Conservation (phyloP, 2,329 filamentous ascomycete genomes). For the Exophiala viscosa region DNA sequence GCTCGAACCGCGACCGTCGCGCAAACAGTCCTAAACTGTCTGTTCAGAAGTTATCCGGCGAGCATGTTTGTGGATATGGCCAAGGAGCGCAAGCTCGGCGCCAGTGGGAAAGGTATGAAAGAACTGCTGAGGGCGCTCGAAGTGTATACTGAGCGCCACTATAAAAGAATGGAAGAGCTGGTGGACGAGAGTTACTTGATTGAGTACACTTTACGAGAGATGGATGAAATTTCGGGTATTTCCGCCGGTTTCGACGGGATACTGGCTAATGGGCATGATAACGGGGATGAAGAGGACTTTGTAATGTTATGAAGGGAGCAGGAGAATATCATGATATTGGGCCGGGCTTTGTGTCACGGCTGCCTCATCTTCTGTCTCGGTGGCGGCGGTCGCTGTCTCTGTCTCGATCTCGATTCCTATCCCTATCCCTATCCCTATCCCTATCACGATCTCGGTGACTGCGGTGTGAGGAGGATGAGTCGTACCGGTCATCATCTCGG, state of each 20-base stretch:
- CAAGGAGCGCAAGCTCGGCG: conserved; percentile 23
- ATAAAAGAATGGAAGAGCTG: conserved; percentile 81
- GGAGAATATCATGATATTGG: background rate
- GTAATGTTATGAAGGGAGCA: conserved; percentile 14
- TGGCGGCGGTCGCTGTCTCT: conserved; percentile 20
- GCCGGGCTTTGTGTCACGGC: background rate
- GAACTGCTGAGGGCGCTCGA: conserved; percentile 83
- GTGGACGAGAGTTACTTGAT: conserved; percentile 92
- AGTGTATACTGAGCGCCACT: conserved; percentile 90
- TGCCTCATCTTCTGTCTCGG: conserved; percentile 27
- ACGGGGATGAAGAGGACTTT: conserved; percentile 10
- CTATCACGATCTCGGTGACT: conserved; percentile 29
- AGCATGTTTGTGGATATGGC: conserved; percentile 70
- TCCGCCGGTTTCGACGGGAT: conserved; percentile 20
- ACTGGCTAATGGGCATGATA: conserved; percentile 6
- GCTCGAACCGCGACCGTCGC: conserved; percentile 79
- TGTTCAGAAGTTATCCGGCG: conserved; percentile 78
- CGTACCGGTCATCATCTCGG: conserved; percentile 29
- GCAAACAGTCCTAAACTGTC: conserved; percentile 74
- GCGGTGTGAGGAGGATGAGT: conserved; percentile 25
- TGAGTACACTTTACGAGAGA: conserved; percentile 88
- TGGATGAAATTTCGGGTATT: conserved; percentile 65
- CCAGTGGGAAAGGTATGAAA: conserved; percentile 49
- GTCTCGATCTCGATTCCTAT: conserved; percentile 24
- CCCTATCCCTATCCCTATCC: conserved; percentile 25